Base-by-base conservation (phyloP, 1,284 basidiomycete genomes). In the Boletus smithii region DNA sequence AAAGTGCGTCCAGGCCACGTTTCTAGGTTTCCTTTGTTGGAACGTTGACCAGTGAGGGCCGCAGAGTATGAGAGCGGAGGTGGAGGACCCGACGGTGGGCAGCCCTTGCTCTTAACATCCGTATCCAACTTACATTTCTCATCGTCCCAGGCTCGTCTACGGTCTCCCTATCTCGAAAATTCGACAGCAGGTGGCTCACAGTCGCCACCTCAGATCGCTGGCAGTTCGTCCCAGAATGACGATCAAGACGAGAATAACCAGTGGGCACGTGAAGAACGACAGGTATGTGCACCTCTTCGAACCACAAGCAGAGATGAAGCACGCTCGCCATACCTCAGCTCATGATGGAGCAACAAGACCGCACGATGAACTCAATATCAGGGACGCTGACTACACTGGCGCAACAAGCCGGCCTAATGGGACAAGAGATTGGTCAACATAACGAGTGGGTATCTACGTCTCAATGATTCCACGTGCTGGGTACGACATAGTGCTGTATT, bases 331-430 rank as follows among this genome's bases (percentile, higher is more conserved):
- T 53, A 14, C 24, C 30, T 44, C 53, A 94, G 88, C 80, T 92
- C 64, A 81, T 95, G 68, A 82, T 95, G 34, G 77, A 76, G 38
- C 80, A 89, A 58, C 93, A 97, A 73, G 93, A 97, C 62, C 77
- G 81, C 39, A 87, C 91, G 0, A 83, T 97, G 50, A 83, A 86
- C 36, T 80, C 85, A 1, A 94, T 97, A 58, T 80, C 86, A 0
- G 91, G 91, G 0, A 92, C 93, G 1, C 66, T 97, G 34, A 80
- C 65, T 46, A 91, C 84, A 2, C 71, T 97, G 11, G 83, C 86
- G 0, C 83, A 89, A 54, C 94, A 97, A 69, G 93, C 93, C 1
- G 88, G 87, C 5, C 70, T 95, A 34, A 95, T 97, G 79, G 93
- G 93, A 0, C 81, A 80, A 43, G 93, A 97, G 65, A 89, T 95